A percentile compares a stretch with the other conserved stretches of the same genome.
These are phyloP conservation scores for Corylus avellana DNA, from an alignment of 306 rosid genomes.

Conservation along the genomic window DNA sequence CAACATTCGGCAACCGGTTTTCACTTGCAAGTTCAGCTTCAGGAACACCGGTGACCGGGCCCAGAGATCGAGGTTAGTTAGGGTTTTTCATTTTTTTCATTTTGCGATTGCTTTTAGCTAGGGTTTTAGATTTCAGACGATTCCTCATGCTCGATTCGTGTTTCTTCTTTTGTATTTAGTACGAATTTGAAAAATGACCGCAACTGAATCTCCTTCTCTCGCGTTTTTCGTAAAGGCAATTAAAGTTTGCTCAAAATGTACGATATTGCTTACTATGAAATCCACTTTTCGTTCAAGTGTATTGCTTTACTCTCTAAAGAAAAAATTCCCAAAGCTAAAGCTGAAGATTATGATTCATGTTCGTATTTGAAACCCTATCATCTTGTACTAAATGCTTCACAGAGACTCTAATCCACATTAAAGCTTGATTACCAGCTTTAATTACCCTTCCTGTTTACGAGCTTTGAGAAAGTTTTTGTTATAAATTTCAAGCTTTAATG, in stretches of 20 bases:
- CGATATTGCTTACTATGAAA: not conserved
- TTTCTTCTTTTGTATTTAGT: slow-evolving; percentile 8
- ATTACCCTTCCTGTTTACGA: not conserved
- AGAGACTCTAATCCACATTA: slow-evolving; percentile 2
- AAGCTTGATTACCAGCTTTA: not conserved
- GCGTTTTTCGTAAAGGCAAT: slow-evolving; percentile 4
- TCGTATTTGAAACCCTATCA: not conserved
- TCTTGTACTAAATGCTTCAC: not conserved
- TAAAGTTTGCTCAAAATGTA: slow-evolving; percentile 19
- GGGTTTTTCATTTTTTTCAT: not conserved
- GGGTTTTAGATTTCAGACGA: slow-evolving; percentile 3
- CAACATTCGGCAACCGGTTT: slow-evolving; percentile 66
- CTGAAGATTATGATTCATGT: not conserved
- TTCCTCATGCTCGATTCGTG: not conserved
- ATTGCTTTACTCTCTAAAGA: slow-evolving; percentile 33
- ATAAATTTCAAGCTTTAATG: not conserved
- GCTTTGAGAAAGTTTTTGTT: not conserved
- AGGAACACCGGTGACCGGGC: slow-evolving; percentile 60
- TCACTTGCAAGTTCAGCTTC: slow-evolving; percentile 74
- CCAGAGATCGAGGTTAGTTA: slow-evolving; percentile 52
- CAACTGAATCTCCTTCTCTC: not conserved
- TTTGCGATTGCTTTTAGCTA: not conserved
- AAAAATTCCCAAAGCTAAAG: slow-evolving; percentile 1
- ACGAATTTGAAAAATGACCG: not conserved
- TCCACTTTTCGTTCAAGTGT: slow-evolving; percentile 6